phyloP scores from a whole-genome alignment of 176 grass and related monocot species.

The Ananas comosus region DNA sequence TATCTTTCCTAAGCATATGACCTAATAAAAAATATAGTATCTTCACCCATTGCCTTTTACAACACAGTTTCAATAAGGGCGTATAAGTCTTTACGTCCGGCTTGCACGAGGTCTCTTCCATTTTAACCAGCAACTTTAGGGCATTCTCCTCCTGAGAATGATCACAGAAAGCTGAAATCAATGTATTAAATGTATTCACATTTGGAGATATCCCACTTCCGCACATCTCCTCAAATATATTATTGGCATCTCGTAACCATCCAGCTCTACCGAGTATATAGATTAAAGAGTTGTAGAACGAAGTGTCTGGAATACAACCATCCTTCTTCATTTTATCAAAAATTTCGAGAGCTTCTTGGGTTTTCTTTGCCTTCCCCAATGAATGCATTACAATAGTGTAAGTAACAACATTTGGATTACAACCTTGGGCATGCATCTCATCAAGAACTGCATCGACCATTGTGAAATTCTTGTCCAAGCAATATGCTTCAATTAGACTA shows the following conservation, averaged over 20 bases:
- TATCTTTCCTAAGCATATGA: slow-evolving; percentile 72
- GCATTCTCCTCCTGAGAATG: slow-evolving; percentile 50
- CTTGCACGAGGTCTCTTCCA: slow-evolving; percentile 58
- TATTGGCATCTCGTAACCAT: slow-evolving; percentile 39
- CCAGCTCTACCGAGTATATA: slow-evolving; percentile 59
- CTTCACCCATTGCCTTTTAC: slow-evolving; percentile 58
- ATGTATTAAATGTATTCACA: slow-evolving; percentile 55
- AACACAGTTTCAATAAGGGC: slow-evolving; percentile 76
- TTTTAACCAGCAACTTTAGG: slow-evolving; percentile 50
- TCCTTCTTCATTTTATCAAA: slow-evolving; percentile 53
- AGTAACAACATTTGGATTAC: slow-evolving; percentile 64
- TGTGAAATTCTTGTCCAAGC: slow-evolving; percentile 58
- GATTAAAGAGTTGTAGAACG: slow-evolving; percentile 82
- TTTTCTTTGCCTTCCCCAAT: slow-evolving; percentile 54
- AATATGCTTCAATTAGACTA: slow-evolving; percentile 73
- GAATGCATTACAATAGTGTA: slow-evolving; percentile 80
- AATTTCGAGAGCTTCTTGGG: slow-evolving; percentile 50
- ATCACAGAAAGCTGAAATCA: slow-evolving; percentile 68
- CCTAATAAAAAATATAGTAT: slow-evolving; percentile 52
- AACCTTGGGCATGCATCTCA: slow-evolving; percentile 34
- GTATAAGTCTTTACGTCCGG: slow-evolving; percentile 62
- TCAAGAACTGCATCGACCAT: slow-evolving; percentile 32
- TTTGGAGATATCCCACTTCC: slow-evolving; percentile 35
- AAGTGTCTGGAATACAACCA: slow-evolving; percentile 44
- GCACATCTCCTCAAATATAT: slow-evolving; percentile 47